phyloP scores from a whole-genome alignment of 2,329 filamentous ascomycete species.

The Ceratocystis albifundus region DNA sequence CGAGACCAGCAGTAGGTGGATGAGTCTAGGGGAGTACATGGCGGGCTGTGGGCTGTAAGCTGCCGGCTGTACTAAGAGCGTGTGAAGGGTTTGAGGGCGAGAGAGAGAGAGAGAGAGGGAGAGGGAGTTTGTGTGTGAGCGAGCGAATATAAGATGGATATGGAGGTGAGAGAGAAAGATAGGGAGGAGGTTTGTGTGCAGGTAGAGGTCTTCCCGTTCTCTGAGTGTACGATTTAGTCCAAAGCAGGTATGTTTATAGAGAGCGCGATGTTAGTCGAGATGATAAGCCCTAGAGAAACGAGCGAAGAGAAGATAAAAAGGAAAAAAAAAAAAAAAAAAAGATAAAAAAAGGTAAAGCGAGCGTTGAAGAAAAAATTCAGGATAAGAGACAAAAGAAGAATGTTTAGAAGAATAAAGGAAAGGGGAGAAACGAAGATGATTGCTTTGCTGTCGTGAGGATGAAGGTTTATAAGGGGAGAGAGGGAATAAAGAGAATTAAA shows the following conservation, averaged over 20 bases:
- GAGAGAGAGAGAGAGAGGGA: neutral
- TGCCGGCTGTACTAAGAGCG: neutral
- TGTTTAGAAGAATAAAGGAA: too few relatives aligned
- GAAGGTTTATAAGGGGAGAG: neutral
- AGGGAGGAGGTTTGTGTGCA: too few relatives aligned
- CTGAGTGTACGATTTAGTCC: conserved; percentile 2
- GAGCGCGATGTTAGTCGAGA: neutral
- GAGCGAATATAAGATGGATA: conserved; percentile 7
- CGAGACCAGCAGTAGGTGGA: conserved; percentile 40
- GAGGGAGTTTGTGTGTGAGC: neutral
- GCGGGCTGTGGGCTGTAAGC: conserved; percentile 22
- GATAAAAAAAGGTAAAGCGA: too few relatives aligned
- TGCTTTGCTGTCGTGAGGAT: too few relatives aligned
- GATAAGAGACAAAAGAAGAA: too few relatives aligned
- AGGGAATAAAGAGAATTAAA: conserved; percentile 2
- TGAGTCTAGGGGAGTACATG: conserved; percentile 39
- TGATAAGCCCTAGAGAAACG: neutral
- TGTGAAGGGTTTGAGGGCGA: neutral
- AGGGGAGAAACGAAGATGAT: too few relatives aligned
- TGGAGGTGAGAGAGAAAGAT: neutral
- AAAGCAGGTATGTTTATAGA: neutral
- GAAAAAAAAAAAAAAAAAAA: too few relatives aligned
- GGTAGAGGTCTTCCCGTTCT: neutral
- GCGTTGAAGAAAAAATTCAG: too few relatives aligned
- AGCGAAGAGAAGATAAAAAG: neutral